Evolutionary conservation across 2,329 filamentous ascomycete genomes (phyloP), one percentile per base, ranked within the genome.

Genomic region (Arthrobotrys musiformis): DNA sequence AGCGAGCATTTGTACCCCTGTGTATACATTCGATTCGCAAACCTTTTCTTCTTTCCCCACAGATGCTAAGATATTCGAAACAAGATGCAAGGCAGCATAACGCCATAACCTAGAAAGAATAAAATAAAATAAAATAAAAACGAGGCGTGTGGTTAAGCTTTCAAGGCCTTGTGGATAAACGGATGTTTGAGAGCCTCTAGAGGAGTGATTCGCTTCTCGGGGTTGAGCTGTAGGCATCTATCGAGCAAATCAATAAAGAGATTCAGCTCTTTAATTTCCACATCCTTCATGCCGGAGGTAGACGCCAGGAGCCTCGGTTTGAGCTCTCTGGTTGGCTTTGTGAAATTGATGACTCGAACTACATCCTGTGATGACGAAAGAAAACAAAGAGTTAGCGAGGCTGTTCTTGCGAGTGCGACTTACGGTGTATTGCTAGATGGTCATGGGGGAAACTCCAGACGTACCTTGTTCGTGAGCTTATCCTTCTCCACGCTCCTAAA

Each of bases 201-300:
- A 0, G 95, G 92, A 54, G 92, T 94, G 81, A 95, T 92, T 79
- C 95, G 89, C 86, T 96, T 97, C 83, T 97, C 94, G 0, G 94
- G 93, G 82, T 98, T 97, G 79, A 98, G 87, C 73, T 91, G 90
- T 79, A 99, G 86, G 82, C 94, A 98, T 68, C 92, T 91, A 82
- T 97, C 94, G 70, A 99, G 85, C 58, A 99, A 85, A 83, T 98
- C 94, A 80, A 93, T 87, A 83, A 99, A 97, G 64, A 91, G 87
- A 74, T 91, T 90, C 78, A 97, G 85, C 81, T 97, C 93, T 83
- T 90, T 91, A 42, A 88, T 86, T 83, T 95, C 93, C 8, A 86
- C 86, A 78, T 94, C 91, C 60, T 86, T 89, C 86, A 97, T 90
- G 62, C 90, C 91, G 69, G 89, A 89, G 4, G 90, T 90, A 22